phyloP scores from a whole-genome alignment of 768 basidiomycete genomes.

The Suillus alpinus region DNA sequence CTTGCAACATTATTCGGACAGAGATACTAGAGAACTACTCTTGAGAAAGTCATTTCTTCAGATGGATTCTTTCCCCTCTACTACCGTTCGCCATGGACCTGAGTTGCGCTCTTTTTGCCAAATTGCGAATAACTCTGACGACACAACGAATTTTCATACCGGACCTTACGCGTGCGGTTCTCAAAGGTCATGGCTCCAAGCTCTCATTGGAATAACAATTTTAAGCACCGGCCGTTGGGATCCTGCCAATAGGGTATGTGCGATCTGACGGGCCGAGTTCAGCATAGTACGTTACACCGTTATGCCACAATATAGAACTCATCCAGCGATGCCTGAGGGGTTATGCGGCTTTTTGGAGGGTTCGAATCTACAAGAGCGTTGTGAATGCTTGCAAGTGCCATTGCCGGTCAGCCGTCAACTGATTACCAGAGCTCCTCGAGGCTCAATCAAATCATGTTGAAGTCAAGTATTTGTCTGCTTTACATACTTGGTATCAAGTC shows the following conservation, averaged over 20 bases:
- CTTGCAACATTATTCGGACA: neutral
- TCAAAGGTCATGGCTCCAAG: neutral
- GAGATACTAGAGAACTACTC: neutral
- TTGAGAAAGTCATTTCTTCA: neutral
- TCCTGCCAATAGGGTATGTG: neutral
- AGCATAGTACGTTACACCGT: neutral
- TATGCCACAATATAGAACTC: neutral
- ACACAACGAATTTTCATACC: neutral
- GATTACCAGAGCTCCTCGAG: neutral
- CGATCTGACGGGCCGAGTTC: neutral
- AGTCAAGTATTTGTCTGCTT: neutral
- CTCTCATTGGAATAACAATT: neutral
- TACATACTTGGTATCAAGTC: neutral
- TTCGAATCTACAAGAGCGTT: neutral
- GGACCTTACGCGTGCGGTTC: slow-evolving; percentile 1
- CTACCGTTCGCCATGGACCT: neutral
- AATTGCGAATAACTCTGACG: neutral
- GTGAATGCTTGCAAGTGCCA: neutral
- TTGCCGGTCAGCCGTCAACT: neutral
- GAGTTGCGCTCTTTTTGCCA: neutral
- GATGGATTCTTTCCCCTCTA: neutral
- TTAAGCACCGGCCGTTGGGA: neutral
- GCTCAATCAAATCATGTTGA: neutral
- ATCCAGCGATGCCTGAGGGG: neutral
- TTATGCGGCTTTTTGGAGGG: neutral